Conservation (phyloP, 2,329 filamentous ascomycete genomes). For the Aspergillus uvarum region DNA sequence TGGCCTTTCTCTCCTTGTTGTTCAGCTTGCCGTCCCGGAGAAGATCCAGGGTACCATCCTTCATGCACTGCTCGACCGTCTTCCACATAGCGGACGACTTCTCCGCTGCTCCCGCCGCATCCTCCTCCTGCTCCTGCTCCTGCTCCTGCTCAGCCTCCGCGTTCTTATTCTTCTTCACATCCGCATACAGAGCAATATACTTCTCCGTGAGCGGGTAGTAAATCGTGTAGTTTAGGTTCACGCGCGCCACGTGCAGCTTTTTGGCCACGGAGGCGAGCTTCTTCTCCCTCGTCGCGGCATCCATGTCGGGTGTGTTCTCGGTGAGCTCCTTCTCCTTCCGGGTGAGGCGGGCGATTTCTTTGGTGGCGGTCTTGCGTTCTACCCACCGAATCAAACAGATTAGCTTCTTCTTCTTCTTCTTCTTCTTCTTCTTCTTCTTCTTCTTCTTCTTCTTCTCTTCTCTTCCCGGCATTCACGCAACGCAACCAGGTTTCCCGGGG, state of each 20-base stretch:
- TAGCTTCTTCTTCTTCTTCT: no score
- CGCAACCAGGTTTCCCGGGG: background rate
- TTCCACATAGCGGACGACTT: slow-evolving; percentile 48
- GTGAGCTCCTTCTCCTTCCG: slow-evolving; percentile 42
- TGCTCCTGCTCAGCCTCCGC: slow-evolving; percentile 13
- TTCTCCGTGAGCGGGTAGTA: slow-evolving; percentile 61
- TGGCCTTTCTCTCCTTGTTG: background rate
- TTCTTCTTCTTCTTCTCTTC: no score
- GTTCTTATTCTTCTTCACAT: slow-evolving; percentile 32
- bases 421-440: no score
- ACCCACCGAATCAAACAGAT: background rate
- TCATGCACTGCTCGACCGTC: slow-evolving; percentile 46
- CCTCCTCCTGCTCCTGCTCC: slow-evolving; percentile 17
- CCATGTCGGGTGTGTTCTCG: slow-evolving; percentile 24
- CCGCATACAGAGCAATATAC: slow-evolving; percentile 58
- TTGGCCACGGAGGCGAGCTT: slow-evolving; percentile 25
- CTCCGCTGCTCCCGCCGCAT: slow-evolving; percentile 18
- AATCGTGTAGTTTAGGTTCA: slow-evolving; percentile 63
- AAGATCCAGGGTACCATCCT: slow-evolving; percentile 42
- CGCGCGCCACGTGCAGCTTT: slow-evolving; percentile 50
- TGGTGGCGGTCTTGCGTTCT: slow-evolving; percentile 46
- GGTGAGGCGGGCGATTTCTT: slow-evolving; percentile 37
- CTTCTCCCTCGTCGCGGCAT: slow-evolving; percentile 28
- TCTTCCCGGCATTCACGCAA: no score
- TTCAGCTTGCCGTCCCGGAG: slow-evolving; percentile 44